Conservation (phyloP, 2,329 filamentous ascomycete species). For the Clarireedia homoeocarpa region DNA sequence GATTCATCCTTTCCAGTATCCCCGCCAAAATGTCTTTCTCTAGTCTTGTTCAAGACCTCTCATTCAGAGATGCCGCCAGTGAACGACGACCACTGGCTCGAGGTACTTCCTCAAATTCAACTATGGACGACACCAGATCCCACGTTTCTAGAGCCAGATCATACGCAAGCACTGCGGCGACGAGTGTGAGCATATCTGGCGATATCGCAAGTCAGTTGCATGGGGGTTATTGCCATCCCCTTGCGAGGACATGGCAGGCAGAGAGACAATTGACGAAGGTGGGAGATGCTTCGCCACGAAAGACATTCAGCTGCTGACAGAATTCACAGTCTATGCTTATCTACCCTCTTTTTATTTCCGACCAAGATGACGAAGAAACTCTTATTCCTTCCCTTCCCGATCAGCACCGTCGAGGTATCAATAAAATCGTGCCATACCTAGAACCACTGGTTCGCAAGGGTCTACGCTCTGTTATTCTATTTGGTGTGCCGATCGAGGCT, state of each 20-base stretch:
- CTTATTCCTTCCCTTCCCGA: constrained; percentile 85
- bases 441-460: constrained; percentile 84
- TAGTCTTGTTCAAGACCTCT: constrained; percentile 57
- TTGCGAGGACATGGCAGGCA: constrained; percentile 74
- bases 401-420: constrained; percentile 81
- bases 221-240: constrained; percentile 72
- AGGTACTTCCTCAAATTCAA: constrained; percentile 37
- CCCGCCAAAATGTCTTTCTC: constrained; percentile 51
- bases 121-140: constrained; percentile 51
- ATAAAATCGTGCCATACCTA: constrained; percentile 77
- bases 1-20: neutral
- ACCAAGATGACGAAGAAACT: constrained; percentile 86
- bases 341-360: constrained; percentile 93
- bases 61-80: constrained; percentile 46
- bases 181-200: constrained; percentile 60
- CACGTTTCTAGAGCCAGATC: constrained; percentile 57
- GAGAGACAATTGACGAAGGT: constrained; percentile 83
- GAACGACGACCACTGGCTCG: constrained; percentile 39
- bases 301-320: constrained; percentile 11
- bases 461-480: constrained; percentile 86
- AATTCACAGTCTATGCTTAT: constrained; percentile 83
- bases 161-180: constrained; percentile 58
- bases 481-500: constrained; percentile 80
- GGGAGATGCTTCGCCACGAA: constrained; percentile 17
- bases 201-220: constrained; percentile 81